These are phyloP conservation scores for Kentomonas sorsogonicus DNA, from an alignment of 208 protist genomes.

Conservation along the genomic window DNA sequence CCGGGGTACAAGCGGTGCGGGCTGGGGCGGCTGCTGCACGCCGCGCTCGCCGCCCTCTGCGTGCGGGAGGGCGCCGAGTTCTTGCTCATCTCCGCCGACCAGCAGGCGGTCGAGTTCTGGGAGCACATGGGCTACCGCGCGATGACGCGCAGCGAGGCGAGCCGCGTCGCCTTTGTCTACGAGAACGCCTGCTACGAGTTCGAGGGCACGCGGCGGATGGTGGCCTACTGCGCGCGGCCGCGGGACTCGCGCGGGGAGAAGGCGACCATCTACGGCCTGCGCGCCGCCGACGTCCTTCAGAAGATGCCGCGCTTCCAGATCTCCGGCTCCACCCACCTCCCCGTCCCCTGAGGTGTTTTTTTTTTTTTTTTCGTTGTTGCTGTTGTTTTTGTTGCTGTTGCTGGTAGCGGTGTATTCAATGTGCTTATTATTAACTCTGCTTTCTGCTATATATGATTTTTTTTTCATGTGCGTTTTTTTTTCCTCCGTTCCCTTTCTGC, in stretches of 20 bases:
- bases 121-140: slow-evolving; percentile 62
- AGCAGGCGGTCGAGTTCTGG: slow-evolving; percentile 82
- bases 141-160: slow-evolving; percentile 68
- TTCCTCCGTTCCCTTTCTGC: neutral
- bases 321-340: slow-evolving; percentile 23
- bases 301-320: slow-evolving; percentile 47
- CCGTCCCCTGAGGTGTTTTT: slow-evolving; percentile 5
- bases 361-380: slow-evolving; percentile 14
- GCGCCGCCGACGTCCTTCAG: slow-evolving; percentile 21
- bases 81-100: slow-evolving; percentile 83
- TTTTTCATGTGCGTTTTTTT: neutral
- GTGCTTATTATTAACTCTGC: neutral
- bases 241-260: slow-evolving; percentile 1
- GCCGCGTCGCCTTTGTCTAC: slow-evolving; percentile 80
- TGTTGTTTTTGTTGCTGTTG: too few relatives aligned
- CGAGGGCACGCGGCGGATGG: slow-evolving; percentile 75
- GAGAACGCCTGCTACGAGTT: slow-evolving; percentile 87
- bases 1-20: slow-evolving; percentile 84
- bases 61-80: slow-evolving; percentile 52
- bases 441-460: neutral
- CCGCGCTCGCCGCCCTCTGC: slow-evolving; percentile 70
- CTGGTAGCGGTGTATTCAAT: too few relatives aligned
- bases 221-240: slow-evolving; percentile 50
- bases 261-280: slow-evolving; percentile 9
- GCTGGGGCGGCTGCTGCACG: slow-evolving; percentile 69